Evolutionary conservation across 2,329 filamentous ascomycete genomes (phyloP), one percentile per base, ranked within the genome.

Genomic region (Bertia moriformis): DNA sequence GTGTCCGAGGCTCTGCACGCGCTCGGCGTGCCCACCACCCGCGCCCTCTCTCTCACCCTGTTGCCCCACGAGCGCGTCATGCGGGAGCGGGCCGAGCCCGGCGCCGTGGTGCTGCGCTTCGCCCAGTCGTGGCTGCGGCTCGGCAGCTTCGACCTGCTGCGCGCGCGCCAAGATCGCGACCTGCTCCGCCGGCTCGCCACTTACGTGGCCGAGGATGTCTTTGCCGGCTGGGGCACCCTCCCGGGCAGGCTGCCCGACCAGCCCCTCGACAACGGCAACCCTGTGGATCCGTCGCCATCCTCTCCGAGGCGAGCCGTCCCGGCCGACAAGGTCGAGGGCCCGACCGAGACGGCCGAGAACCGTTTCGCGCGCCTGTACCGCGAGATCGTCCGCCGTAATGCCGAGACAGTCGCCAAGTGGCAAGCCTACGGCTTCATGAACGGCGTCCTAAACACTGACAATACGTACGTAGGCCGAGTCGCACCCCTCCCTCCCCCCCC

Each of bases 351-450:
- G 3, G 73, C 80, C 42, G 82, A 95, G 53, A 98, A 98, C 53
- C 73, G 89, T 20, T 98, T 91, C 55, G 69, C 81, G 1, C 72
- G 88, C 14, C 63, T 98, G 1, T 98, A 93, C 57, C 78, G 91
- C 27, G 87, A 93, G 51, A 78, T 98, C 41, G 78, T 78, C 3
- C 76, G 86, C 32, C 74, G 84, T 20, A 98, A 95, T 53, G 91
- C 91, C 1, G 67, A 71, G 42, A 93, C 83, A 0, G 88, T 96
- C 2, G 91, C 91, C 7, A 73, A 81, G 47, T 96, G 91, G 89
- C 91, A 98, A 62, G 87, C 86, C 0, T 96, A 96, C 52, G 91
- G 86, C 14, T 98, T 98, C 62, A 96, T 93, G 71, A 98, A 98
- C 51, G 91, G 91, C 36, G 91, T 98, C 3, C 66, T 98, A 42